Base-by-base conservation (phyloP, 768 basidiomycete species). In the Leccinellum rugosiceps region DNA sequence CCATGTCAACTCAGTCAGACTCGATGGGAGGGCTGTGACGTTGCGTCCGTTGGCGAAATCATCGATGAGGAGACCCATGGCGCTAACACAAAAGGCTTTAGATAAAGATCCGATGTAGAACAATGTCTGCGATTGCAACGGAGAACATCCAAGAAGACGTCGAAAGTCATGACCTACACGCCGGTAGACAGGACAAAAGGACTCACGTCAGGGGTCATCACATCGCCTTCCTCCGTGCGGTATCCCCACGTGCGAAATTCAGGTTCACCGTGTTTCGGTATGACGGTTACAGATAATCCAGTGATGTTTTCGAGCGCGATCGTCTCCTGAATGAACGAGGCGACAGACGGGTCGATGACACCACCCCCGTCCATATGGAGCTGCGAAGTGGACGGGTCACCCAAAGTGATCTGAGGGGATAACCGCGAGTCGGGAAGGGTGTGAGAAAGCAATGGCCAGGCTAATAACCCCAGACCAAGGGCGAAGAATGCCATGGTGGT, bases 51-150 rank as follows among this genome's bases (percentile, higher is more conserved):
- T 56, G 11, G 68, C 67, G 58, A 74, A 76, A 58, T 78, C 77
- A 25, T 77, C 73, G 46, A 78, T 74, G 21, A 79, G 68, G 17
- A 80, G 71, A 4, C 79, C 77, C 1, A 78, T 47, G 4, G 76
- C 69, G 0, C 68, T 72, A 1, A 68, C 64, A 6, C 77, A 64
- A 65, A 79, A 79, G 4, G 75, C 74, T 47, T 78, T 76, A 6
- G 75, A 76, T 38, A 71, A 69, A 0, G 75, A 77, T 1, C 62
- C 76, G 31, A 77, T 62, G 38, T 62, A 58, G 57, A 77, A 75
- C 28, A 77, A 52, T 0, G 77, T 79, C 77, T 61, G 46, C 0
- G 6, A 6, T 23, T 6, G 7, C 32, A 34, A 34, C 6, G 32
- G 32, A 15, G 14, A 44, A 52, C 4, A 19, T 15, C 14, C 32